These are phyloP conservation scores for Scenedesmus sp. DNA, from an alignment of 163 green algal species.

Conservation along the genomic window DNA sequence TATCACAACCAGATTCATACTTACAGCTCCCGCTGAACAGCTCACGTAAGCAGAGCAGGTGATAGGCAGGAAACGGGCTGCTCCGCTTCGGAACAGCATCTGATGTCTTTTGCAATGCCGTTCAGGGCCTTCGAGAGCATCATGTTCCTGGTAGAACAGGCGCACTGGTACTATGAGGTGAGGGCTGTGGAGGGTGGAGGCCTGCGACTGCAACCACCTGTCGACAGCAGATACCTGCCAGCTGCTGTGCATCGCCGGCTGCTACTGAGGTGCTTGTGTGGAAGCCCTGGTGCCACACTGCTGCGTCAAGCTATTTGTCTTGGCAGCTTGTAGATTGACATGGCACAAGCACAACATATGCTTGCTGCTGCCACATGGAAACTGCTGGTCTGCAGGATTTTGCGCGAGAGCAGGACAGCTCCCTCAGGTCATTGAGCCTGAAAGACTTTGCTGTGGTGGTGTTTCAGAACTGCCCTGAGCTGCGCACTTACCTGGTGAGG, in stretches of 20 bases:
- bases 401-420: constrained; percentile 70
- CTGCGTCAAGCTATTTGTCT: background rate
- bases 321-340: background rate
- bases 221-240: background rate
- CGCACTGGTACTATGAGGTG: constrained; percentile 97
- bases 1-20: constrained; percentile 89
- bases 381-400: constrained; percentile 73
- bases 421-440: constrained; percentile 80
- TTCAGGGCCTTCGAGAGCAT: constrained; percentile 89
- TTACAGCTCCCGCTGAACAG: constrained; percentile 85
- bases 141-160: constrained; percentile 94
- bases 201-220: background rate
- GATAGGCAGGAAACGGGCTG: background rate
- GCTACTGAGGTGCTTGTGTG: background rate
- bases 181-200: background rate
- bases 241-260: background rate
- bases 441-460: constrained; percentile 87
- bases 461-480: constrained; percentile 79
- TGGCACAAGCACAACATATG: background rate
- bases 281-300: background rate
- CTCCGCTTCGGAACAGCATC: background rate
- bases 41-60: constrained; percentile 69
- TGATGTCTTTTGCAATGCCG: background rate
- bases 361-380: background rate
- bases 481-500: constrained; percentile 68